Evolutionary conservation across 352 stramenopile species (phyloP).

Genomic region (Globisporangium parvum): DNA sequence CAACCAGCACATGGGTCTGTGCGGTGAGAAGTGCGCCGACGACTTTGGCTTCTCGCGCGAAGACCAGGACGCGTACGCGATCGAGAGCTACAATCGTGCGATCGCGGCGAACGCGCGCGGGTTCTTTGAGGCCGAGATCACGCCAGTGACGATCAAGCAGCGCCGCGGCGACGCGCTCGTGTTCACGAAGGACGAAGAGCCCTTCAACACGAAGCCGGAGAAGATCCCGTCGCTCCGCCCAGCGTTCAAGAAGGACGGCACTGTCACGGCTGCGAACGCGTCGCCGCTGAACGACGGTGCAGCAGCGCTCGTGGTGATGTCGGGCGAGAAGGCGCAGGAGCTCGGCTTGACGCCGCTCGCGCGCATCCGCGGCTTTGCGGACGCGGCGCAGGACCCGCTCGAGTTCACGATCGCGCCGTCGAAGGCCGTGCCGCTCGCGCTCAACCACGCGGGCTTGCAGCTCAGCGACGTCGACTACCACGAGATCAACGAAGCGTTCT

Average conservation of each 20-base stretch:
- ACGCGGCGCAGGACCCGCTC: constrained; percentile 86
- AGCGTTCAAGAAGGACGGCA: constrained; percentile 95
- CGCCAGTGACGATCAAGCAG: constrained; percentile 82
- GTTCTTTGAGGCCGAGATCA: constrained; percentile 89
- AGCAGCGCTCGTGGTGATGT: constrained; percentile 95
- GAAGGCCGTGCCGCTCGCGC: constrained; percentile 90
- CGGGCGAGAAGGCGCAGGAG: constrained; percentile 77
- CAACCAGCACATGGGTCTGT: constrained; percentile 40
- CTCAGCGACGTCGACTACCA: constrained; percentile 95
- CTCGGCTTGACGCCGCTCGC: constrained; percentile 74
- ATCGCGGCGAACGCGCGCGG: constrained; percentile 69
- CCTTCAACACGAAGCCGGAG: constrained; percentile 83
- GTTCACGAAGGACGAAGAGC: constrained; percentile 92
- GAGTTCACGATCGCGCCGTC: constrained; percentile 97
- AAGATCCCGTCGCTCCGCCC: constrained; percentile 89
- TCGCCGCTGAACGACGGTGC: constrained; percentile 97
- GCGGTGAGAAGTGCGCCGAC: constrained; percentile 90
- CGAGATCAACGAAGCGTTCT: constrained; percentile 99
- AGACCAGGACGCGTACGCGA: constrained; percentile 95
- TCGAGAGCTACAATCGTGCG: constrained; percentile 89
- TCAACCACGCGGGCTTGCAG: constrained; percentile 88
- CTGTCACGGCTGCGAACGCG: constrained; percentile 97
- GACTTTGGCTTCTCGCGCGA: constrained; percentile 35
- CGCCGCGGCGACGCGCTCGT: constrained; percentile 51
- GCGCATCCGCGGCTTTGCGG: constrained; percentile 75